These are phyloP conservation scores for Rubia tinctorum DNA, from an alignment of 305 asterid genomes.

Conservation along the genomic window DNA sequence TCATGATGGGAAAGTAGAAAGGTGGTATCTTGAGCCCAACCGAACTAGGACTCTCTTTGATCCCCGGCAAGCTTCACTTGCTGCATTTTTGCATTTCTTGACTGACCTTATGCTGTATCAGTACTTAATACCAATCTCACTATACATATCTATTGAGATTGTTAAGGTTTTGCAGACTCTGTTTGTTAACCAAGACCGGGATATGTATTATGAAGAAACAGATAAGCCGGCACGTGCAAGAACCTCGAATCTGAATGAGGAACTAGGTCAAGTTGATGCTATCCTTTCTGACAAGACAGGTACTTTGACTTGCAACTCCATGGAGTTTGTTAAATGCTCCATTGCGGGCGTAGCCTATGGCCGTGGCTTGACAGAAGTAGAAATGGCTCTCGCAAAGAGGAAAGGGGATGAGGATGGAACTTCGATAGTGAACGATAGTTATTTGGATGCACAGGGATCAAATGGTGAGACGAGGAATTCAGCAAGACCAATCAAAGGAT, in stretches of 20 bases:
- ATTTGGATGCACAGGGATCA: conserved; percentile 22
- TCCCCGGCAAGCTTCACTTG: conserved; percentile 51
- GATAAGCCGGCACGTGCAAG: conserved; percentile 91
- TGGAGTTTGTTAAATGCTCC: conserved; percentile 96
- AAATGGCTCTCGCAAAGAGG: conserved; percentile 67
- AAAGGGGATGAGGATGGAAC: conserved; percentile 38
- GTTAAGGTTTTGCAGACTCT: conserved; percentile 85
- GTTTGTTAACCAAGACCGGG: conserved; percentile 79
- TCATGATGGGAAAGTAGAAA: conserved; percentile 42
- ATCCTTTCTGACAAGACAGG: conserved; percentile 97
- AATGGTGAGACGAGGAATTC: conserved; percentile 17
- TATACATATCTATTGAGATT: conserved; percentile 87
- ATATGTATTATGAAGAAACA: conserved; percentile 84
- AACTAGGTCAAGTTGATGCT: conserved; percentile 85
- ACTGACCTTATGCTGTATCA: conserved; percentile 95
- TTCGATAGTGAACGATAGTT: conserved; percentile 30
- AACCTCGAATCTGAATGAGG: conserved; percentile 93
- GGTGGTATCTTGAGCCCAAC: conserved; percentile 97
- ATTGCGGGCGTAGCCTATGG: conserved; percentile 88
- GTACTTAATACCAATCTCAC: conserved; percentile 86
- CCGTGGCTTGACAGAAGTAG: conserved; percentile 92
- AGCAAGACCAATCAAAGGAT: conserved; percentile 66
- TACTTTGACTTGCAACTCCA: conserved; percentile 93
- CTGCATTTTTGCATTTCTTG: conserved; percentile 83
- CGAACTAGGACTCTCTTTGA: conserved; percentile 46